Conservation (phyloP, 306 rosid species). For the Pachyrhizus erosus region DNA sequence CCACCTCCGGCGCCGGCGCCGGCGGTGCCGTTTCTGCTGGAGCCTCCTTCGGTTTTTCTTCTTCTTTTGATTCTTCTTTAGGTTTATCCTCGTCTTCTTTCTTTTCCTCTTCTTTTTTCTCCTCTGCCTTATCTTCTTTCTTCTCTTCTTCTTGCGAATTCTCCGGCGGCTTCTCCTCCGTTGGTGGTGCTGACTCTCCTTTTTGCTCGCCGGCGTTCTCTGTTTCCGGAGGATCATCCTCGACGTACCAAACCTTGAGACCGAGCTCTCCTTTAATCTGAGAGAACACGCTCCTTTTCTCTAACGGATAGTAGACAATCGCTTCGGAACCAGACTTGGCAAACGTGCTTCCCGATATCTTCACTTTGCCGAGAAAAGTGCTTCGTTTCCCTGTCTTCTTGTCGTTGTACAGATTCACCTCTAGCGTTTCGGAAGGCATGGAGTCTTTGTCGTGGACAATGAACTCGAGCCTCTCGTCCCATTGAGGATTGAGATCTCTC, state of each 20-base stretch:
- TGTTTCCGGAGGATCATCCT: slow-evolving; percentile 60
- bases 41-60: slow-evolving; percentile 42
- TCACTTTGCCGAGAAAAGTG: slow-evolving; percentile 86
- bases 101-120: slow-evolving; percentile 50
- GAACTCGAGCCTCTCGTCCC: slow-evolving; percentile 89
- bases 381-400: slow-evolving; percentile 72
- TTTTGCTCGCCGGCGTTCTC: slow-evolving; percentile 38
- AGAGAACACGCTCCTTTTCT: slow-evolving; percentile 89
- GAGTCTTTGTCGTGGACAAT: slow-evolving; percentile 63
- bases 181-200: slow-evolving; percentile 10
- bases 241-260: slow-evolving; percentile 64
- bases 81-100: slow-evolving; percentile 39
- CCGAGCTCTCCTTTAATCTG: slow-evolving; percentile 91
- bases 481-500: slow-evolving; percentile 84
- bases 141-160: slow-evolving; percentile 34
- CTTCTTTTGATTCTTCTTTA: slow-evolving; percentile 41
- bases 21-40: slow-evolving; percentile 19
- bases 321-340: slow-evolving; percentile 55
- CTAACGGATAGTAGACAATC: slow-evolving; percentile 73
- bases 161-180: slow-evolving; percentile 52
- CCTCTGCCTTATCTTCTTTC: slow-evolving; percentile 43
- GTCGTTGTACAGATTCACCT: slow-evolving; percentile 82
- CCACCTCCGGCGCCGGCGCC: slow-evolving; percentile 31
- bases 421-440: slow-evolving; percentile 62
- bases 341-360: slow-evolving; percentile 64